These are phyloP conservation scores for Iris pallida DNA, from an alignment of 116 monocot species.

Conservation along the genomic window DNA sequence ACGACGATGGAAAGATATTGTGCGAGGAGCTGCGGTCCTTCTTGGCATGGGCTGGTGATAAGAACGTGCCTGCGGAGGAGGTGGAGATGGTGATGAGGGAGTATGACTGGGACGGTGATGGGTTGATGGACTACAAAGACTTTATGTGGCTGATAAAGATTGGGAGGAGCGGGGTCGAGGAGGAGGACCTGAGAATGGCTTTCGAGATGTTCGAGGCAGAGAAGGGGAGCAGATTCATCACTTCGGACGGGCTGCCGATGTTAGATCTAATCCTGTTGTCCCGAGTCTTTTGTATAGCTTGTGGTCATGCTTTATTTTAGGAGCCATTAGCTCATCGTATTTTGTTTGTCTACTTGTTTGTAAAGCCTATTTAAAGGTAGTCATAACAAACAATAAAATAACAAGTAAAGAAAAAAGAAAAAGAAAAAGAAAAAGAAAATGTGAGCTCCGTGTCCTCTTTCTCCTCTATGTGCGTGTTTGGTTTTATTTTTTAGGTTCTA, in stretches of 20 bases:
- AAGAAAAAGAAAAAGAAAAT: too few species aligned
- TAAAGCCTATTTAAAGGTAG: too few species aligned
- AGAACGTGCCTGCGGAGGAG: slow-evolving; percentile 2
- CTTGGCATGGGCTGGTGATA: slow-evolving; percentile 22
- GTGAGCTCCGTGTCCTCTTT: too few species aligned
- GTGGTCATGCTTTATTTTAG: too few species aligned
- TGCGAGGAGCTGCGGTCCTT: slow-evolving; percentile 30
- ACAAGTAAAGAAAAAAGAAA: too few species aligned
- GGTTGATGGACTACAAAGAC: slow-evolving; percentile 16
- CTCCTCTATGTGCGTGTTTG: too few species aligned
- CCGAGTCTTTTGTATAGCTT: too few species aligned
- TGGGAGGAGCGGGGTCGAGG: neutral
- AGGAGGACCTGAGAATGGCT: slow-evolving; percentile 39
- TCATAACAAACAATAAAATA: too few species aligned
- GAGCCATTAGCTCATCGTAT: too few species aligned
- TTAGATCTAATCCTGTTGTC: too few species aligned
- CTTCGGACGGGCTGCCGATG: slow-evolving; percentile 34
- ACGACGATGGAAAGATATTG: slow-evolving; percentile 50
- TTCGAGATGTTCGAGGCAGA: slow-evolving; percentile 52
- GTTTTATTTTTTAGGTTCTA: too few species aligned
- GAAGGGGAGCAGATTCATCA: slow-evolving; percentile 47
- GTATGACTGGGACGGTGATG: slow-evolving; percentile 11
- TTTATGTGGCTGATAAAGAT: slow-evolving; percentile 13
- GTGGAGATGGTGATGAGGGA: slow-evolving; percentile 8
- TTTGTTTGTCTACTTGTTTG: too few species aligned